Evolutionary conservation across 1,284 basidiomycete genomes (phyloP), one percentile per base, ranked within the genome.

Genomic region (Schizophyllum commune): DNA sequence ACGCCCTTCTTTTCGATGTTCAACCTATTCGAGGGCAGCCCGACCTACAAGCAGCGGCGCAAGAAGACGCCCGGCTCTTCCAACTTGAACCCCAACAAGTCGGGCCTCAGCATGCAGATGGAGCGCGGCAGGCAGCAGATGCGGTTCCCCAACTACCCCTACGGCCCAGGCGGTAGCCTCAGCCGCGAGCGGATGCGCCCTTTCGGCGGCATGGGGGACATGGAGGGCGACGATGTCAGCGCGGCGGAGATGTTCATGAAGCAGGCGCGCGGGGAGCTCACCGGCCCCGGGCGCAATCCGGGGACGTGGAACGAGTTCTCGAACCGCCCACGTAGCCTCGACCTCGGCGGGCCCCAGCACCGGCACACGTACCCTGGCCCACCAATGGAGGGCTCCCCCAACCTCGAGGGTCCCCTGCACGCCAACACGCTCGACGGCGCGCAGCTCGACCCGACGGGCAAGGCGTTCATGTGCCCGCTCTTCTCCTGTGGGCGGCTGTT

Each of bases 11-110:
- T 87, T 71, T 79, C 80, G 33, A 82, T 86, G 71, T 83, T 91
- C 71, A 84, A 88, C n/a, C 75, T 92, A 56, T 88, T 92, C 62
- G 89, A 90, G 70, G 92, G 92, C 7, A 88, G 84, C 63, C 88
- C 91, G 1, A 83, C 83, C 6, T 95, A 95, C 79, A 95, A 95
- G 74, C 88, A 89, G 68, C 81, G 92, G n/a, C 81, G 91, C 64
- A 92, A 91, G 79, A 90, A 90, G 73, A 79, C 80, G 32, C 67
- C 63, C 55, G 67, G 60, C 62, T 69, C 51, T 59, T 68, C 61
- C 58, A 47, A n/a, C 64, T 17, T 47, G 39, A 47, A 47, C 39
- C 39, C 39, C 39, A 47, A 47, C 39, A 47, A 47, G 39, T 47
- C 39, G 13, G 39, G 39, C 13, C 9, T 47, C 39, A 47, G 39